These are phyloP conservation scores for Ambrosia hybrid DNA, from an alignment of 140 eudicot species.

Conservation along the genomic window DNA sequence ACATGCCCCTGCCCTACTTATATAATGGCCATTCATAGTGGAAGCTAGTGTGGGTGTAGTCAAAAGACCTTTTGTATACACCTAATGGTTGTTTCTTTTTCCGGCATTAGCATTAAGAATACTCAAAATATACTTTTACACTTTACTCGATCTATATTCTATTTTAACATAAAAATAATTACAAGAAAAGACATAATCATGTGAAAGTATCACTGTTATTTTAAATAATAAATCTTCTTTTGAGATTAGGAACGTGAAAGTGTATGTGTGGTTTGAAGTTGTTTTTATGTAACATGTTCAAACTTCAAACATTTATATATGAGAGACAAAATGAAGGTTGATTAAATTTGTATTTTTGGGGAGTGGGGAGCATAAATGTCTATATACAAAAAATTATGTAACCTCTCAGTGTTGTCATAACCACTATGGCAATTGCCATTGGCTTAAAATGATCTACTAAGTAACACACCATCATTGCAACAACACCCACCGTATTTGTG, in stretches of 20 bases:
- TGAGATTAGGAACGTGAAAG: slow-evolving; percentile 4
- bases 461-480: not conserved
- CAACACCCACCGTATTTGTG: not conserved
- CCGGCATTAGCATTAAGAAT: slow-evolving; percentile 31
- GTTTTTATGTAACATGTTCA: not conserved
- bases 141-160: not conserved
- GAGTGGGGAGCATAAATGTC: not conserved
- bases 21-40: slow-evolving; percentile 33
- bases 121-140: slow-evolving; percentile 14
- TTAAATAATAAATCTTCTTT: not conserved
- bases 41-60: slow-evolving; percentile 28
- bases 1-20: not conserved
- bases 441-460: not conserved
- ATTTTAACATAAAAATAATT: not conserved
- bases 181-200: slow-evolving; percentile 19
- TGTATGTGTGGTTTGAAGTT: not conserved
- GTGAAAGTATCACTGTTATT: slow-evolving; percentile 13
- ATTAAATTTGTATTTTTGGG: not conserved
- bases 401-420: not conserved
- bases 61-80: slow-evolving; percentile 21
- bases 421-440: not conserved
- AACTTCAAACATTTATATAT: not conserved
- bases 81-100: slow-evolving; percentile 28
- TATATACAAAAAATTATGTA: too few relatives aligned
- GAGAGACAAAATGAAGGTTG: not conserved